Percentiles rank a stretch among this genome's conserved stretches.
Evolutionary conservation across 306 rosid genomes (phyloP).

Genomic region (Styphnolobium japonicum): DNA sequence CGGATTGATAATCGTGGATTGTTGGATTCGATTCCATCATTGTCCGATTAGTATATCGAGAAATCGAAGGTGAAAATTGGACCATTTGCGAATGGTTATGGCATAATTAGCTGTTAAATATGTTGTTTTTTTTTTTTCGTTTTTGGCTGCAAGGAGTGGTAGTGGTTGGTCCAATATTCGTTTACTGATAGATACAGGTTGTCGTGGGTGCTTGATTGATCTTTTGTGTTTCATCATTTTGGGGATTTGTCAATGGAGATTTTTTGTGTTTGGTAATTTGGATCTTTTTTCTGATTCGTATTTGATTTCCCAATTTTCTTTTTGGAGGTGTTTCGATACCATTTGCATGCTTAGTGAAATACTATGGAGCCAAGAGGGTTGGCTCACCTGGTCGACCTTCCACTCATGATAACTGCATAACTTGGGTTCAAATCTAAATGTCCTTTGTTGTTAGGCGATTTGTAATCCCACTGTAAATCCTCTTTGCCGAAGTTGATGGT

Average conservation of each 20-base stretch:
- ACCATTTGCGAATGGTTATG: not conserved
- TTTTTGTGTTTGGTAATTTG: not conserved
- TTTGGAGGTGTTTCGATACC: not conserved
- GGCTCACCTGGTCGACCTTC: no score
- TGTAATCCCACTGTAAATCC: no score
- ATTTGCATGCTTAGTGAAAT: not conserved
- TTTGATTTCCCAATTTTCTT: not conserved
- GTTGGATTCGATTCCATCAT: conserved; percentile 20
- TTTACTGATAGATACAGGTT: not conserved
- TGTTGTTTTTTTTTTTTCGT: not conserved
- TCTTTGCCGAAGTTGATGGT: no score
- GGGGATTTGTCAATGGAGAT: no score
- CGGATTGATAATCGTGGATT: conserved; percentile 35
- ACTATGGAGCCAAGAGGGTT: not conserved
- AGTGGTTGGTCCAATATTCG: no score
- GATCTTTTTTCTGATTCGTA: not conserved
- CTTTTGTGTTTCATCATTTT: not conserved
- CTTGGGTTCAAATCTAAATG: no score
- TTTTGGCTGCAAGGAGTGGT: not conserved
- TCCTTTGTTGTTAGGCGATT: no score
- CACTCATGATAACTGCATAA: no score
- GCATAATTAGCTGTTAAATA: not conserved
- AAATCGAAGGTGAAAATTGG: conserved; percentile 2
- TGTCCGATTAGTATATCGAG: not conserved
- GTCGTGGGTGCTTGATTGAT: not conserved